Percentiles rank a stretch among this genome's conserved stretches.
Evolutionary conservation across 306 rosid species (phyloP).

Genomic region (Betula pendula): DNA sequence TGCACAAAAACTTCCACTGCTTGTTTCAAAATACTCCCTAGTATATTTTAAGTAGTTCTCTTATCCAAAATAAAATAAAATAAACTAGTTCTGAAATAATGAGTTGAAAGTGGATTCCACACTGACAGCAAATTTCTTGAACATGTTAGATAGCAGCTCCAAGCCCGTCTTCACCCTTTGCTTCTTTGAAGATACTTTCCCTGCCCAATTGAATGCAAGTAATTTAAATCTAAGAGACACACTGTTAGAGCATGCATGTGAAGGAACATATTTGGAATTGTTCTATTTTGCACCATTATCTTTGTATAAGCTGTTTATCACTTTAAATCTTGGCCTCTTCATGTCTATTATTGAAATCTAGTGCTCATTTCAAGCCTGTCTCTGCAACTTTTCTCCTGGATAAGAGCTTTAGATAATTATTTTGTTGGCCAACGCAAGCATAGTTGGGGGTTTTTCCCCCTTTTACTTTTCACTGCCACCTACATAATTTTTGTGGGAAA

Average conservation of each 20-base stretch:
- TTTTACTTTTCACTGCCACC: neutral
- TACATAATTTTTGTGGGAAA: neutral
- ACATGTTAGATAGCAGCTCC: neutral
- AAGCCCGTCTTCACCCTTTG: neutral
- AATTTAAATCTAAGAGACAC: neutral
- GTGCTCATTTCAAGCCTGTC: conserved; percentile 28
- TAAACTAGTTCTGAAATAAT: neutral
- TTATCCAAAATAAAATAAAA: too few relatives aligned
- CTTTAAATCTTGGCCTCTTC: conserved; percentile 4
- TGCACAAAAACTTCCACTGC: neutral
- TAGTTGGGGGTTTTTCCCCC: neutral
- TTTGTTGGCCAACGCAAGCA: neutral
- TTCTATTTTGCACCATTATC: neutral
- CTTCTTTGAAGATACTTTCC: neutral
- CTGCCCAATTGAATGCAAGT: neutral
- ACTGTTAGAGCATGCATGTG: neutral
- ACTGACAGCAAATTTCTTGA: neutral
- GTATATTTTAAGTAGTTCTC: neutral
- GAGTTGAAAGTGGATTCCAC: neutral
- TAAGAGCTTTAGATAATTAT: neutral
- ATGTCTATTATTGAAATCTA: conserved; percentile 13
- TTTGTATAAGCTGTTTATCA: conserved; percentile 9
- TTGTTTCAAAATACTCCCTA: neutral
- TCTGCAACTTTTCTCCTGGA: conserved; percentile 3
- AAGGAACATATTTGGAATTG: neutral